Evolutionary conservation across 768 basidiomycete genomes (phyloP).

Genomic region (Amanita exitialis): DNA sequence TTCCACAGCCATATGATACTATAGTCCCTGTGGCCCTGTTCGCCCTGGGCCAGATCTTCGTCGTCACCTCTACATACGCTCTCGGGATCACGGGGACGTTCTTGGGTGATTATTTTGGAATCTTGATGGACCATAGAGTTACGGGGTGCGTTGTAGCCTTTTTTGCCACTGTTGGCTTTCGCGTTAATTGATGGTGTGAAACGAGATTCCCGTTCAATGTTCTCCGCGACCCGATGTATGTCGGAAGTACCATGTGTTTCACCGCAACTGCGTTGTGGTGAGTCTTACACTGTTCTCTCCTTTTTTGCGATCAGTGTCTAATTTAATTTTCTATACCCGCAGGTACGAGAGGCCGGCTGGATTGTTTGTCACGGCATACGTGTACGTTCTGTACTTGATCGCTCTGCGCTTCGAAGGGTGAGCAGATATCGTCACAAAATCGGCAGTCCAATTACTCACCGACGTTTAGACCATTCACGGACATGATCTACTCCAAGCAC

Average conservation of each 20-base stretch:
- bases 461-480: slow-evolving; percentile 55
- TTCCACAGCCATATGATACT: slow-evolving; percentile 57
- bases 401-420: slow-evolving; percentile 90
- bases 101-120: slow-evolving; percentile 78
- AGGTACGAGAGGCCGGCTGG: slow-evolving; percentile 88
- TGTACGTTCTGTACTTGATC: slow-evolving; percentile 75
- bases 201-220: slow-evolving; percentile 88
- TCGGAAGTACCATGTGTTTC: slow-evolving; percentile 90
- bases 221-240: slow-evolving; percentile 92
- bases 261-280: slow-evolving; percentile 80
- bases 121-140: slow-evolving; percentile 82
- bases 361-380: slow-evolving; percentile 67
- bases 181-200: background rate
- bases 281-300: slow-evolving; percentile 14
- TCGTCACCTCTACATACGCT: slow-evolving; percentile 81
- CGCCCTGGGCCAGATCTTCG: slow-evolving; percentile 70
- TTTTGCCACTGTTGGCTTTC: background rate
- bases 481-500: slow-evolving; percentile 69
- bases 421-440: slow-evolving; percentile 17
- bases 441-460: background rate
- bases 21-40: slow-evolving; percentile 55
- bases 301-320: background rate
- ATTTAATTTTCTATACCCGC: background rate
- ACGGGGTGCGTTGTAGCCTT: slow-evolving; percentile 38
- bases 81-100: slow-evolving; percentile 93